phyloP scores from a whole-genome alignment of 208 protist species.

The Trypanosoma lewisi region DNA sequence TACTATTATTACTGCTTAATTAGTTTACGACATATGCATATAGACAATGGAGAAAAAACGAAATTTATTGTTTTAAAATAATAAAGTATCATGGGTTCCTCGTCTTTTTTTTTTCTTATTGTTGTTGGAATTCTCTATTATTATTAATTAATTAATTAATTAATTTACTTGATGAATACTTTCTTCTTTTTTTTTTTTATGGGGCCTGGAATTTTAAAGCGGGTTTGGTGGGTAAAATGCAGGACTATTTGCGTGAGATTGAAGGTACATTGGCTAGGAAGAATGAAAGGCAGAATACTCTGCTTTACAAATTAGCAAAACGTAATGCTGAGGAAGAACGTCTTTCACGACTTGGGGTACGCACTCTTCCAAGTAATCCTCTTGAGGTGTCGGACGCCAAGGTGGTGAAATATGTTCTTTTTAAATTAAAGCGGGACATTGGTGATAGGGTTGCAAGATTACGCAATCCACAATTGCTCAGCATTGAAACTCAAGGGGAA shows the following conservation, averaged over 20 bases:
- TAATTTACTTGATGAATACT: no score
- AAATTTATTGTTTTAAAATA: no score
- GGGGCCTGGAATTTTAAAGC: conserved; percentile 1
- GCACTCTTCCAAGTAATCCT: conserved; percentile 67
- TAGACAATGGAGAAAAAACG: no score
- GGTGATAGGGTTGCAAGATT: conserved; percentile 69
- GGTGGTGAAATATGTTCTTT: conserved; percentile 68
- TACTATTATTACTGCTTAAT: no score
- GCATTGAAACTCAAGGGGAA: conserved; percentile 78
- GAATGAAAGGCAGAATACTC: conserved; percentile 75
- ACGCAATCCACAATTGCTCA: conserved; percentile 44
- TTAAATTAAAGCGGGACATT: conserved; percentile 66
- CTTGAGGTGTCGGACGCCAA: conserved; percentile 49
- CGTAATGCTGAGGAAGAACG: conserved; percentile 56
- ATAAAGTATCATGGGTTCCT: no score
- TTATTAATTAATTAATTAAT: no score
- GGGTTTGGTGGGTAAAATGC: conserved; percentile 37
- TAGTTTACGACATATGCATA: no score
- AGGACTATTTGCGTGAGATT: conserved; percentile 78
- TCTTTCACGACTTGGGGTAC: conserved; percentile 50
- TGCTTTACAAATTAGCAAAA: conserved; percentile 76
- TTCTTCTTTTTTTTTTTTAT: no score
- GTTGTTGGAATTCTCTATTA: no score
- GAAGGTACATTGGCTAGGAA: conserved; percentile 81
- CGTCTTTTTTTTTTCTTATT: no score